Base-by-base conservation (phyloP, 345 rosid genomes). In the Durio zibethinus region DNA sequence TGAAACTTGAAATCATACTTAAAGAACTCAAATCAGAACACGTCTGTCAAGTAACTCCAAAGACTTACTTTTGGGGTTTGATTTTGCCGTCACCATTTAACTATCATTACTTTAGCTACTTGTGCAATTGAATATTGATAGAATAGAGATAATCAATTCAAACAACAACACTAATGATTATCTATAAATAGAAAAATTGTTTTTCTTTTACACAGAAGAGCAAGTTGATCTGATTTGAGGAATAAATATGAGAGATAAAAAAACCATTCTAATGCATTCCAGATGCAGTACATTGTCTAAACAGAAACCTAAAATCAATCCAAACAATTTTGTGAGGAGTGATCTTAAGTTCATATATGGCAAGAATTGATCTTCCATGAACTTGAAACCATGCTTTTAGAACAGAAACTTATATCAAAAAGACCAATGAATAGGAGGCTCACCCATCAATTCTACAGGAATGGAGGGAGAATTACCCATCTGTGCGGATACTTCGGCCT, bases 381-480 rank as follows among this genome's bases (percentile, higher is more conserved):
- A 57, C 76, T n/a, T 47, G 67, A 16, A 75, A 38, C 14, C 47
- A 21, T 2, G 60, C 42, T 18, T 11, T 20, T 27, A 62, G 31
- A 53, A 31, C 40, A 23, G 8, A 79, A 73, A 69, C 38, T 38
- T 62, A 70, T 14, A 27, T 70, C 36, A 5, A 62, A 63, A 29
- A 57, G 52, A 77, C 20, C 8, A 48, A 45, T 2, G 38, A 69
- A 18, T 38, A 7, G 31, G 59, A 38, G 60, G 43, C 29, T 67
- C n/a, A 20, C 15, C 23, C 11, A 16, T 42, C 38, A 56, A 15
- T 31, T 77, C 82, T 93, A 93, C 83, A 94, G 89, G 86, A 94
- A 91, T 29, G 97, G 98, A n/a, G 98, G 98, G 35, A 94, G 82
- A 65, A 96, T 92, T 20, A 96, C 90, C 97, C 97, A 96, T 81